Evolutionary conservation across 2,329 filamentous ascomycete genomes (phyloP), one percentile per base, ranked within the genome.

Genomic region (Camillea tinctor): DNA sequence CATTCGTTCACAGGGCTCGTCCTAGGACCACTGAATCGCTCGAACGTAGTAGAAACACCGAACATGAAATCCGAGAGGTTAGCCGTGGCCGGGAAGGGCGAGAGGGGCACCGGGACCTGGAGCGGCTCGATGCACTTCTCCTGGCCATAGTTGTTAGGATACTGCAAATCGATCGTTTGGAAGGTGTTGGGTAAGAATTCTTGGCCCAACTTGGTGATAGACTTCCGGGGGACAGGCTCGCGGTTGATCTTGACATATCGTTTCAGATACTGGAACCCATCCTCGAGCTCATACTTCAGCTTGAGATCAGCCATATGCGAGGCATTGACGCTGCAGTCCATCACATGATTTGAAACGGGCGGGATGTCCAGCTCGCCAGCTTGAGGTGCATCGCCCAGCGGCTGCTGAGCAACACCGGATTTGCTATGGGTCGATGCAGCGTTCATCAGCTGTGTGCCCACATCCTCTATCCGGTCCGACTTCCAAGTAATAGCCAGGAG

Each of bases 41-140:
- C 76, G 73, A 82, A 85, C 2, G 83, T 85, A 8, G 84, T 86
- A 1, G 84, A 86, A 4, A 86, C 81, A 49, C 83, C 83, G 62
- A 86, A 86, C 71, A 86, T 80, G 70, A 85, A 83, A 61, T 84
- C 81, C 44, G 81, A 82, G 11, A 82, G 77, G 60, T 86, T 82
- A 58, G 80, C 83, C 1, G 78, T 79, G 2, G 75, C 71, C 4
- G 84, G 83, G 59, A 76, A 79, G 2, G 79, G 77, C 0, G 84
- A 86, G 52, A 75, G 75, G 7, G 83, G 71, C 3, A 86, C 83
- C 0, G 79, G 76, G 6, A 85, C 76, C 36, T 82, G 75, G 17
- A 86, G 74, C 0, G 84, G 82, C 56, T 77, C 75, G 19, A 77
- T 71, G 64, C 84, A 86, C 20, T 72, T 70, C 58, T 81, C 77